These are phyloP conservation scores for Tuber brumale DNA, from an alignment of 495 filamentous ascomycete species.

Conservation along the genomic window DNA sequence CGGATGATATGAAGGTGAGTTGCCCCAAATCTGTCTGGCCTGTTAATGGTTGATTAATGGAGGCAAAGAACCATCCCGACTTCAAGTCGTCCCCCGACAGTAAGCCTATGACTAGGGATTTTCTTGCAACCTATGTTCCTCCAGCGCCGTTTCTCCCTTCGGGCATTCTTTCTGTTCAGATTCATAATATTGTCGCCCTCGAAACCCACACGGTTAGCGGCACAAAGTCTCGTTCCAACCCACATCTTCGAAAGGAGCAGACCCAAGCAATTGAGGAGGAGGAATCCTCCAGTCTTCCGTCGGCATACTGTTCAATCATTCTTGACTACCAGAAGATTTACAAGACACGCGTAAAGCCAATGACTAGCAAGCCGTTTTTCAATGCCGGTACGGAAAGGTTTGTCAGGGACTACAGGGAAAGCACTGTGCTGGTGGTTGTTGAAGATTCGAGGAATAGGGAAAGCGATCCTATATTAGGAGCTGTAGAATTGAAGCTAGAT, in stretches of 20 bases:
- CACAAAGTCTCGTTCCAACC: constrained; percentile 21
- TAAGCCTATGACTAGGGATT: constrained; percentile 53
- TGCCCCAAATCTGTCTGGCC: not conserved
- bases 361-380: constrained; percentile 70
- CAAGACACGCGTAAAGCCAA: constrained; percentile 65
- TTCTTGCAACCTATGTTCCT: constrained; percentile 48
- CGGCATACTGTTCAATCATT: constrained; percentile 63
- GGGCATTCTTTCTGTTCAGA: constrained; percentile 61
- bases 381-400: constrained; percentile 69
- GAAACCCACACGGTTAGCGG: constrained; percentile 50
- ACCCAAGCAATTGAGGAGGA: constrained; percentile 53
- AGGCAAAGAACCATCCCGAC: constrained; percentile 3
- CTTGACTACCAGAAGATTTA: constrained; percentile 66
- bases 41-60: not conserved
- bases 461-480: constrained; percentile 59
- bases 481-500: constrained; percentile 57
- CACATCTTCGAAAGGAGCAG: constrained; percentile 22
- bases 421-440: constrained; percentile 60
- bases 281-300: constrained; percentile 56
- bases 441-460: constrained; percentile 59
- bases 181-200: constrained; percentile 66
- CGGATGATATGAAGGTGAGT: constrained; percentile 22
- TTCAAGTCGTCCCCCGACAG: constrained; percentile 5
- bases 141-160: constrained; percentile 53
- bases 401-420: constrained; percentile 58